These are phyloP conservation scores for Albifimbria verrucaria DNA, from an alignment of 2,329 filamentous ascomycete genomes.

Conservation along the genomic window DNA sequence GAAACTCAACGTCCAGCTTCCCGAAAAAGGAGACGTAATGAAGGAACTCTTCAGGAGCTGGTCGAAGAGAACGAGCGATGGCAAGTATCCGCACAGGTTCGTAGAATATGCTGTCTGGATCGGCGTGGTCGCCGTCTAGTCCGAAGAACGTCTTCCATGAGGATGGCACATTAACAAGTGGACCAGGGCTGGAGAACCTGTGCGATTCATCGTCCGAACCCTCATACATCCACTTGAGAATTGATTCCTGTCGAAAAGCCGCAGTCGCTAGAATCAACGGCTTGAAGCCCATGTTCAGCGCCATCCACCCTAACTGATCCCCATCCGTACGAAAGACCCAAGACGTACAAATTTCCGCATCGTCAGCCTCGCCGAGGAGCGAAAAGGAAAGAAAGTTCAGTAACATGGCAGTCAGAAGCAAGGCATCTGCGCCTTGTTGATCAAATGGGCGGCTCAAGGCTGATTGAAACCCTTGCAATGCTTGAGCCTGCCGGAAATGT, in stretches of 20 bases:
- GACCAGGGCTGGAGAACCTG: slow-evolving; percentile 8
- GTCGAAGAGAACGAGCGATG: slow-evolving; percentile 7
- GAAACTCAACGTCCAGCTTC: slow-evolving; percentile 15
- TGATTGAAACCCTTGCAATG: slow-evolving; percentile 14
- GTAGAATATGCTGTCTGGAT: background rate
- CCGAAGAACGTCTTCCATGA: slow-evolving; percentile 10
- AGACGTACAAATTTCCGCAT: slow-evolving; percentile 10
- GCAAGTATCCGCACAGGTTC: slow-evolving; percentile 12
- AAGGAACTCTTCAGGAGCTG: slow-evolving; percentile 10
- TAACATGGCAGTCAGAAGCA: slow-evolving; percentile 19
- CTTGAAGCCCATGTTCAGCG: slow-evolving; percentile 18
- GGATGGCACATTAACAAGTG: slow-evolving; percentile 1
- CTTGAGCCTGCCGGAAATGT: slow-evolving; percentile 17
- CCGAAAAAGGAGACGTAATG: slow-evolving; percentile 18
- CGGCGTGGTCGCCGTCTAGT: background rate
- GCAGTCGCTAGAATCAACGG: slow-evolving; percentile 15
- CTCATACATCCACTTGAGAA: slow-evolving; percentile 12
- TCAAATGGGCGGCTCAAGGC: slow-evolving; percentile 15
- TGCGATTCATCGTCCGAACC: slow-evolving; percentile 10
- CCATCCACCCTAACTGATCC: slow-evolving; percentile 17
- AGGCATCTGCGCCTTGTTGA: slow-evolving; percentile 15
- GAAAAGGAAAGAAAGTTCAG: slow-evolving; percentile 20
- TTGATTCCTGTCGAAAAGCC: slow-evolving; percentile 12
- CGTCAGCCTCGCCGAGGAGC: slow-evolving; percentile 6
- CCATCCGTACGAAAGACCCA: slow-evolving; percentile 16